phyloP scores from a whole-genome alignment of 2,329 filamentous ascomycete genomes.

The Aspergillus sclerotialis region DNA sequence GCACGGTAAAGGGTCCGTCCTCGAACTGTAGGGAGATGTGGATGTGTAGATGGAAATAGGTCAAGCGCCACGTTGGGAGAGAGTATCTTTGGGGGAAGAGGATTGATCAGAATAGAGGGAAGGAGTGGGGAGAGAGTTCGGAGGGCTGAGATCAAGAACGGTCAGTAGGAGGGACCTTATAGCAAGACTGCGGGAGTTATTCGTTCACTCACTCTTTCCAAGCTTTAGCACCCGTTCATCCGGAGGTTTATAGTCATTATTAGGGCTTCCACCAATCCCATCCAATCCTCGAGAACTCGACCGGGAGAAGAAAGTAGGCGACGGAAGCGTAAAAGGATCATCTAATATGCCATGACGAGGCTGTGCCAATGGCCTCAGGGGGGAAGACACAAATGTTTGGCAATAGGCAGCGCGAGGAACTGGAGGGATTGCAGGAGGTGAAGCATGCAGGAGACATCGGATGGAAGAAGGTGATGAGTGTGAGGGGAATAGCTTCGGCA shows the following conservation, averaged over 20 bases:
- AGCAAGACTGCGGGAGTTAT: no score
- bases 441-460: slow-evolving; percentile 5
- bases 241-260: slow-evolving; percentile 42
- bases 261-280: slow-evolving; percentile 12
- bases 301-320: slow-evolving; percentile 18
- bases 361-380: slow-evolving; percentile 26
- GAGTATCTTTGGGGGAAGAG: slow-evolving; percentile 55
- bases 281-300: slow-evolving; percentile 15
- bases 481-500: slow-evolving; percentile 20
- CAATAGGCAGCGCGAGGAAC: slow-evolving; percentile 7
- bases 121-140: slow-evolving; percentile 56
- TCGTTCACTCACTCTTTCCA: slow-evolving; percentile 53
- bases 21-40: slow-evolving; percentile 78
- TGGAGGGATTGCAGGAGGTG: background rate
- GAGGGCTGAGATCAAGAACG: slow-evolving; percentile 40
- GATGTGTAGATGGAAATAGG: slow-evolving; percentile 55
- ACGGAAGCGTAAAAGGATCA: slow-evolving; percentile 27
- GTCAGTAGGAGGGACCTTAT: slow-evolving; percentile 8
- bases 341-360: slow-evolving; percentile 28
- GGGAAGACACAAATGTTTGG: slow-evolving; percentile 21
- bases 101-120: slow-evolving; percentile 54
- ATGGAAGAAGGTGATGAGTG: slow-evolving; percentile 7
- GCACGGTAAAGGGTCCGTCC: slow-evolving; percentile 87
- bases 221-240: slow-evolving; percentile 56
- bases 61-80: slow-evolving; percentile 57